phyloP scores from a whole-genome alignment of 148 eudicot genomes.

The Nyssa sinensis region DNA sequence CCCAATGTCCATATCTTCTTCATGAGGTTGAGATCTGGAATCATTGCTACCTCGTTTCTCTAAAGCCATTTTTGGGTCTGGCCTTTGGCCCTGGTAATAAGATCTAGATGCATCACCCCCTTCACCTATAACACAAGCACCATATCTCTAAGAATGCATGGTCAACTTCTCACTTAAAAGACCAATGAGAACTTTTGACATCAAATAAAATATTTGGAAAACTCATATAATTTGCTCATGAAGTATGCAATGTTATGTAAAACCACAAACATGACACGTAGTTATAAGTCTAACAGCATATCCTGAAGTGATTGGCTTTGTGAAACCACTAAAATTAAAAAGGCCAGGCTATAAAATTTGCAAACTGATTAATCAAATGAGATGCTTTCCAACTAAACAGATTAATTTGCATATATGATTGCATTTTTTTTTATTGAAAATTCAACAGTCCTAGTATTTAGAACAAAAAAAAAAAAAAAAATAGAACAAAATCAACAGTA shows the following conservation, averaged over 20 bases:
- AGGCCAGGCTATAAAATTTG: not conserved
- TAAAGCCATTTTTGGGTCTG: slow-evolving; percentile 33
- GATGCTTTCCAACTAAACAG: not conserved
- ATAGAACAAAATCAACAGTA: no score
- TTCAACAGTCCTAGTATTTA: no score
- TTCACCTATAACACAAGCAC: slow-evolving; percentile 32
- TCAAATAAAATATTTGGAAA: not conserved
- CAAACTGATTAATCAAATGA: not conserved
- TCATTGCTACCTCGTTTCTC: slow-evolving; percentile 40
- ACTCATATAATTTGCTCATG: not conserved
- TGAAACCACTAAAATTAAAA: not conserved
- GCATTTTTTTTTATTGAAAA: no score
- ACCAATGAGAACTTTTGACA: not conserved
- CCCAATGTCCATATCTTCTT: slow-evolving; percentile 44
- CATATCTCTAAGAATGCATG: not conserved
- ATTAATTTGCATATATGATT: no score
- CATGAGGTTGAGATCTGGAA: slow-evolving; percentile 39
- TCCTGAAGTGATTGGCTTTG: not conserved
- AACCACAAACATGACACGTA: not conserved
- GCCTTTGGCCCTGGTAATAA: slow-evolving; percentile 47
- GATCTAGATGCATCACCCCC: slow-evolving; percentile 46
- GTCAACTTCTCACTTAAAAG: not conserved
- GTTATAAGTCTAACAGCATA: not conserved
- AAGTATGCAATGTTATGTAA: not conserved
- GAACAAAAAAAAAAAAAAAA: no score